Evolutionary conservation across 2,329 filamentous ascomycete species (phyloP), one percentile per base, ranked within the genome.

Genomic region (Clonostachys byssicola): DNA sequence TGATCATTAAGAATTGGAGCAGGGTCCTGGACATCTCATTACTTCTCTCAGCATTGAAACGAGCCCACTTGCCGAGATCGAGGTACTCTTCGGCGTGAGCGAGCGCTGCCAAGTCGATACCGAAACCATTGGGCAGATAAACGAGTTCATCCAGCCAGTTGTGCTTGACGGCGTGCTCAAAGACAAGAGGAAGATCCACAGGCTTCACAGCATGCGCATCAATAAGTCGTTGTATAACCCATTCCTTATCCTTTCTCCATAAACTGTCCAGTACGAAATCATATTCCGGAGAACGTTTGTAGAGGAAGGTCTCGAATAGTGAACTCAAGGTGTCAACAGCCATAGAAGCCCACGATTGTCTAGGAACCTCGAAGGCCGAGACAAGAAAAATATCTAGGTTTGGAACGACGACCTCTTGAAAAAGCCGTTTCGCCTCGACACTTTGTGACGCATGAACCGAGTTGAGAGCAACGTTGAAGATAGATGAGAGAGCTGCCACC

Each of bases 201-300:
- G 71, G 88, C 59, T 89, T 86, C 43, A 87, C 72, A 8, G 90
- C 89, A 59, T 95, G 89, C 44, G 95, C 86, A 39, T 85, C 86
- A 63, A 92, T 83, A 34, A 99, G 81, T 49, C 88, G 83, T 53
- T 85, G 81, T 10, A 86, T 85, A 14, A 97, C 88, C 87, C 91
- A 97, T 17, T 86, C 79, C 54, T 85, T 88, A 61, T 97, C 90
- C 61, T 94, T 91, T 55, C 87, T 85, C 92, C 92, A 97, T 6
- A 96, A 72, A 49, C 90, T 92, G 60, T 96, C 86, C 48, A 99
- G 79, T 13, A 96, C 92, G 52, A 96, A 95, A 54, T 92, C 85
- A 62, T 89, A 88, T 47, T 92, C 82, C 5, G 85, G 78, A 12
- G 90, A 83, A 47, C 84, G 80, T 64, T 92, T 92, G 59, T 85